These are phyloP conservation scores for Plasmodium blacklocki DNA, from an alignment of 169 alveolate genomes.

Conservation along the genomic window DNA sequence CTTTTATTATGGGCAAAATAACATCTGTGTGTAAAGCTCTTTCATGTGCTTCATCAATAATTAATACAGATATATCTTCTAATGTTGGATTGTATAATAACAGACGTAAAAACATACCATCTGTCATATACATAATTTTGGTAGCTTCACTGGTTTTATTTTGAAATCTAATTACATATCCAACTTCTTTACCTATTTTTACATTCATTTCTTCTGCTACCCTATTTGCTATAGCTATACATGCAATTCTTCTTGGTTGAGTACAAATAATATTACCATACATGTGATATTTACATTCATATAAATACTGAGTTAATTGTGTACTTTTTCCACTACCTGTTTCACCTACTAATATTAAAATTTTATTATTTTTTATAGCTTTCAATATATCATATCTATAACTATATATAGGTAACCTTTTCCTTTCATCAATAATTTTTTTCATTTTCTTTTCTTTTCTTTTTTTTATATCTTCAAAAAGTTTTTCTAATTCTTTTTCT, in stretches of 20 bases:
- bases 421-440: slow-evolving; percentile 82
- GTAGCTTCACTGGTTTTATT: slow-evolving; percentile 97
- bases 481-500: slow-evolving; percentile 64
- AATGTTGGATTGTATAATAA: slow-evolving; percentile 96
- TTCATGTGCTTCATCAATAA: slow-evolving; percentile 99
- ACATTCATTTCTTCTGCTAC: slow-evolving; percentile 98
- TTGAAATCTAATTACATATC: slow-evolving; percentile 96
- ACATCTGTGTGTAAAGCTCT: slow-evolving; percentile 99
- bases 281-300: slow-evolving; percentile 96
- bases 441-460: slow-evolving; percentile 77
- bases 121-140: slow-evolving; percentile 98
- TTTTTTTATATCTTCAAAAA: slow-evolving; percentile 72
- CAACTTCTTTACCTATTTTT: slow-evolving; percentile 98
- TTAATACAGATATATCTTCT: slow-evolving; percentile 93
- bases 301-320: slow-evolving; percentile 97
- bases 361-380: slow-evolving; percentile 93
- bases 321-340: slow-evolving; percentile 99
- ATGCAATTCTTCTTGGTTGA: slow-evolving; percentile 99
- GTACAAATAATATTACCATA: slow-evolving; percentile 98
- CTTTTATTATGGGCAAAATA: slow-evolving; percentile 97
- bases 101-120: slow-evolving; percentile 99
- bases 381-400: slow-evolving; percentile 94
- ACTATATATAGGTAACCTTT: slow-evolving; percentile 94
- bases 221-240: slow-evolving; percentile 99
- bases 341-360: slow-evolving; percentile 98